Evolutionary conservation across 2,329 filamentous ascomycete genomes (phyloP).

Genomic region (Metarhizium humberi): DNA sequence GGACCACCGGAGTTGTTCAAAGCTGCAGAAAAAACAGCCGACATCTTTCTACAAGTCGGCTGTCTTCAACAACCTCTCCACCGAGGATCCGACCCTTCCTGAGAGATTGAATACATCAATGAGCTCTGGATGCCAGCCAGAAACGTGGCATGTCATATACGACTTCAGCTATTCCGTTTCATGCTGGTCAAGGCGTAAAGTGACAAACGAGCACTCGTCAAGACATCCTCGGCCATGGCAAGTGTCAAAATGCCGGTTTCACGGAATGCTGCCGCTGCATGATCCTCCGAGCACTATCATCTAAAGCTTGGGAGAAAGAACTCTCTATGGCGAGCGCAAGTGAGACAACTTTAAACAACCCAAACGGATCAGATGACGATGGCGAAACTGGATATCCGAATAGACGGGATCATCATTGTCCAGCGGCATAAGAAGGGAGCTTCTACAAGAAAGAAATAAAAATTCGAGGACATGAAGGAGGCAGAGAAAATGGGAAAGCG

Average conservation of each 20-base stretch:
- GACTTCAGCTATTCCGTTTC: not conserved
- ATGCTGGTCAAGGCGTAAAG: not conserved
- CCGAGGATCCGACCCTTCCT: not conserved
- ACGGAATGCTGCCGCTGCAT: constrained; percentile 1
- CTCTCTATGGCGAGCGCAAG: not conserved
- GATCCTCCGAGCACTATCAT: not conserved
- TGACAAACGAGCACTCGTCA: not conserved
- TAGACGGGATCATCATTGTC: not conserved
- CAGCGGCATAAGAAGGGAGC: not conserved
- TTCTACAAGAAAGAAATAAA: not conserved
- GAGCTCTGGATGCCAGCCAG: not conserved
- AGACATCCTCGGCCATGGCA: not conserved
- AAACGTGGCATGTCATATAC: not conserved
- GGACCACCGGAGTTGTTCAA: not conserved
- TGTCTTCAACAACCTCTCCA: constrained; percentile 1
- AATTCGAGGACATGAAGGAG: not conserved
- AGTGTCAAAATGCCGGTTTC: not conserved
- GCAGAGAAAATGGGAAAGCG: not conserved
- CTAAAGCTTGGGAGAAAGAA: not conserved
- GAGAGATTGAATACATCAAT: not conserved
- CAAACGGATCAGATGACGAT: not conserved
- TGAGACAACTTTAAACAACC: not conserved
- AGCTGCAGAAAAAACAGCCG: not conserved
- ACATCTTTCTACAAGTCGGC: not conserved
- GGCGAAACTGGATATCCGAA: not conserved